Base-by-base conservation (phyloP, 352 stramenopile genomes). In the Pelagophyceae sp. region DNA sequence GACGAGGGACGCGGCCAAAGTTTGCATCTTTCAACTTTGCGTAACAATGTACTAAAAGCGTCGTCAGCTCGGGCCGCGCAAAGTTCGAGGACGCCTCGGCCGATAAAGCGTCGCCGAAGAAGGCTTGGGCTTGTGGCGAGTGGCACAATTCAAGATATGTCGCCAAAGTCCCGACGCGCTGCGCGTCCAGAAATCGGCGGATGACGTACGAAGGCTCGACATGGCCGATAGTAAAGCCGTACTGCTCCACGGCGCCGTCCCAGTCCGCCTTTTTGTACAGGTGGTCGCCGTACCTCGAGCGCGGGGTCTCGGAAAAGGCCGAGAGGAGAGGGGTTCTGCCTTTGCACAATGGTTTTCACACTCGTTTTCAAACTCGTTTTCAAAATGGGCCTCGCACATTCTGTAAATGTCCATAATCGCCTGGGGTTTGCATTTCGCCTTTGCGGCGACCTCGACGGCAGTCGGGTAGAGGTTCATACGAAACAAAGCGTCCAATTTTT, bases 241-340 rank as follows among this genome's bases (percentile, higher is more conserved):
- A 99, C 84, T 99, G 95, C n/a, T 94, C 89, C 79, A 99, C 88
- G 5, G 94, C 95, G 29, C 91, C 93, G 72, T 94, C 90, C 75
- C 93, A 98, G 77, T 98, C 94, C 51, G 94, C 93, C 80, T 98
- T 98, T 76, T 96, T 86, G 84, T 99, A 99, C 54, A 99, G 84
- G 81, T 98, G 94, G 81, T 99, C 96, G 63, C 95, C 96, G 83
- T 99, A 97, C n/a, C n/a, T n/a, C n/a, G n/a, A n/a, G n/a, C n/a
- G n/a, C n/a, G n/a, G n/a, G n/a, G n/a, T n/a, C n/a, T n/a, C n/a
- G n/a, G n/a, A n/a, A n/a, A n/a, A n/a, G n/a, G n/a, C n/a, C n/a
- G n/a, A n/a, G n/a, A n/a, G n/a, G n/a, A n/a, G n/a, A n/a, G 19
- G 61, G 20, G 31, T 20, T 20, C 20, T 37, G 38, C 19, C 19